Conservation (phyloP, 495 filamentous ascomycete species). For the Bacidia rubella region DNA sequence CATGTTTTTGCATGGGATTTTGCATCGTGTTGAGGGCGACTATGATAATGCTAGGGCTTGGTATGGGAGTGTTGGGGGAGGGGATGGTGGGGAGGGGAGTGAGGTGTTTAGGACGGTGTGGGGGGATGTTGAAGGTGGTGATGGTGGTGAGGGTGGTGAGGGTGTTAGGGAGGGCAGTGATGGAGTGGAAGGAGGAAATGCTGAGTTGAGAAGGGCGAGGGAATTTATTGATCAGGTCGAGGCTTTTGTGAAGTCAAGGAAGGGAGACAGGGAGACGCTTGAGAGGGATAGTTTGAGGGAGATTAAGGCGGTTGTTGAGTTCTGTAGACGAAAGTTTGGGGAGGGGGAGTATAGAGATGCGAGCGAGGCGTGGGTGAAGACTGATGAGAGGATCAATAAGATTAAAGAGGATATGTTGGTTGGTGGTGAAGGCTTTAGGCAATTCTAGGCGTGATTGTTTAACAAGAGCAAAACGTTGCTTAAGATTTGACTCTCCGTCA, state of each 20-base stretch:
- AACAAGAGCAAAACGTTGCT: too few relatives aligned
- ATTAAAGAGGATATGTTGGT: conserved; percentile 20
- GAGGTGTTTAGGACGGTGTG: conserved; percentile 22
- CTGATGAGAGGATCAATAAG: conserved; percentile 23
- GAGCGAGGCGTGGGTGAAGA: conserved; percentile 23
- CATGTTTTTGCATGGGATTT: conserved; percentile 33
- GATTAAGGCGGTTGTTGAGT: conserved; percentile 23
- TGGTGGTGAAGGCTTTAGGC: conserved; percentile 21
- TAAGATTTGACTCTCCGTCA: too few relatives aligned
- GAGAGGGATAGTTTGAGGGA: conserved; percentile 23
- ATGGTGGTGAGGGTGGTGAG: background rate
- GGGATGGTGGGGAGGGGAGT: conserved; percentile 14
- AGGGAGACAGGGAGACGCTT: conserved; percentile 14
- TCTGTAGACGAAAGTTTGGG: conserved; percentile 26
- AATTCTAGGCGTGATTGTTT: conserved; percentile 10
- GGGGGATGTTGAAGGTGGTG: background rate
- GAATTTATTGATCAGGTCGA: conserved; percentile 20
- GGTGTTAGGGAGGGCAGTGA: background rate
- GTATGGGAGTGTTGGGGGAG: conserved; percentile 32
- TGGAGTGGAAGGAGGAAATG: background rate
- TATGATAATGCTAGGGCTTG: conserved; percentile 31
- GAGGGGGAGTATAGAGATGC: conserved; percentile 23
- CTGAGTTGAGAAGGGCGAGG: conserved; percentile 12
- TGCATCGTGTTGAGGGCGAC: conserved; percentile 35
- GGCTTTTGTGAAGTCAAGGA: conserved; percentile 16